These are phyloP conservation scores for Ocimum tenuiflorum DNA, from an alignment of 257 asterid genomes.

Conservation along the genomic window DNA sequence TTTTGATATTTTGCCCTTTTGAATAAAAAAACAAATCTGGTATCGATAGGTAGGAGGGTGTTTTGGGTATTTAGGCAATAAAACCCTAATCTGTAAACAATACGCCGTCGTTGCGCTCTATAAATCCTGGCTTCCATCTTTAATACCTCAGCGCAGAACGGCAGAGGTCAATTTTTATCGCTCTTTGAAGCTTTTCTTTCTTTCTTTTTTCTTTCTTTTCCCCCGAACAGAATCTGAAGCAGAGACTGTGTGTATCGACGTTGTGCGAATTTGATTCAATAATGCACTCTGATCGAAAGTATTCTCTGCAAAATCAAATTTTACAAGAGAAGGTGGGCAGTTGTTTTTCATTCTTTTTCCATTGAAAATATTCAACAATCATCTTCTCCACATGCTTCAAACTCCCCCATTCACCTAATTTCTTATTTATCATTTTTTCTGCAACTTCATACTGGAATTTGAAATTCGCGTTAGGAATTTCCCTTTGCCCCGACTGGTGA, in stretches of 20 bases:
- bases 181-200: too few species aligned
- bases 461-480: too few species aligned
- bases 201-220: too few species aligned
- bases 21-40: too few species aligned
- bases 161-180: too few species aligned
- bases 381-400: slow-evolving; percentile 32
- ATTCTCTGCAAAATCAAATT: slow-evolving; percentile 36
- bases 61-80: background rate
- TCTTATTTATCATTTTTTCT: background rate
- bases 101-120: background rate
- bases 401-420: background rate
- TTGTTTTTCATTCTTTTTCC: slow-evolving; percentile 33
- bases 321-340: slow-evolving; percentile 48
- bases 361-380: slow-evolving; percentile 49
- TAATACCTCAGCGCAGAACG: too few species aligned
- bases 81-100: background rate
- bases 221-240: slow-evolving; percentile 5
- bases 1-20: too few species aligned
- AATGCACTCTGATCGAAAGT: slow-evolving; percentile 52
- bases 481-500: too few species aligned
- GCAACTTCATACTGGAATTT: too few species aligned
- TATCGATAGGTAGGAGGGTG: background rate
- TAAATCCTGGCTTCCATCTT: background rate
- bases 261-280: slow-evolving; percentile 35
- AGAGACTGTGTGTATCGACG: slow-evolving; percentile 50